Percentiles rank a stretch among this genome's conserved stretches.
Evolutionary conservation across 257 asterid species (phyloP).

Genomic region (Fraxinus excelsior): DNA sequence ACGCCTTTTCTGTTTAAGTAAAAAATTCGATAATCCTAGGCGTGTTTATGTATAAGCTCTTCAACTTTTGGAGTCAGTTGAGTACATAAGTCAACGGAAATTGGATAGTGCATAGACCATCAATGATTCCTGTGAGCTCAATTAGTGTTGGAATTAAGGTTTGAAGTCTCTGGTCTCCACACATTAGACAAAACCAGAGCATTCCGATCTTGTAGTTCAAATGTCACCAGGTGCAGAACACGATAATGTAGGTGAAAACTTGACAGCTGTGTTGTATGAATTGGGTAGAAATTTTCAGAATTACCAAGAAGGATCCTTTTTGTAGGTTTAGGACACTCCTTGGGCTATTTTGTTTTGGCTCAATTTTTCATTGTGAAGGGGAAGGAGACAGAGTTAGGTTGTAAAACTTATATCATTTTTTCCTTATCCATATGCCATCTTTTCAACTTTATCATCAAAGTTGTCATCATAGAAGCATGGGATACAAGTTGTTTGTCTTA

Average conservation of each 20-base stretch:
- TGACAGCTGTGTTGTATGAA: conserved; percentile 3
- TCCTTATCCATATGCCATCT: neutral
- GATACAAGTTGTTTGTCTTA: neutral
- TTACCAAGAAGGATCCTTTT: neutral
- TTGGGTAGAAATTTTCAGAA: conserved; percentile 14
- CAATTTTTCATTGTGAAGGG: no score
- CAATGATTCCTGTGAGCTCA: neutral
- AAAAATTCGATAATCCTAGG: neutral
- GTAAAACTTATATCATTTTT: neutral
- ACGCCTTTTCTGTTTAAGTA: conserved; percentile 6
- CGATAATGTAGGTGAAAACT: conserved; percentile 18
- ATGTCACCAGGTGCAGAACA: no score
- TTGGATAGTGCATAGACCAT: neutral
- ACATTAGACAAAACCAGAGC: conserved; percentile 5
- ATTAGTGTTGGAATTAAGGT: neutral
- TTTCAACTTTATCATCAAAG: neutral
- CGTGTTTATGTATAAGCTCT: neutral
- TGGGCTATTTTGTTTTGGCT: neutral
- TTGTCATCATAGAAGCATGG: neutral
- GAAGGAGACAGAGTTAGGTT: conserved; percentile 2
- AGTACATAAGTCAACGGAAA: neutral
- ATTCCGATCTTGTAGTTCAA: neutral
- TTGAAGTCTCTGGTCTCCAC: conserved; percentile 10
- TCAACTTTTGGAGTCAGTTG: conserved; percentile 7
- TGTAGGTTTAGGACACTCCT: neutral